Conservation (phyloP, 805 yeast genomes). For the Jamesozyma piceae region DNA sequence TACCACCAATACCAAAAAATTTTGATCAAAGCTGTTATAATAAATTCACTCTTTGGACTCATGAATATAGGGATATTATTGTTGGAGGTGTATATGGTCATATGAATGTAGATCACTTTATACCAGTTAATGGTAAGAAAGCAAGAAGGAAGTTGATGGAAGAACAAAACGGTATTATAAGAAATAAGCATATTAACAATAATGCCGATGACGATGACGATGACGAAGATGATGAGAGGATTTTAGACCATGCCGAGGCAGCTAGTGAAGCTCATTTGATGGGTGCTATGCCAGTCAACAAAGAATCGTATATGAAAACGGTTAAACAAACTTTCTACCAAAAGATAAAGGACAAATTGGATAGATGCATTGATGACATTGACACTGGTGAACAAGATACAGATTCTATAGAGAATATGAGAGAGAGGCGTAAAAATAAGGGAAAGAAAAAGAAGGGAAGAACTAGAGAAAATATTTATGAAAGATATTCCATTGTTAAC, state of each 20-base stretch:
- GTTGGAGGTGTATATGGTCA: slow-evolving; percentile 82
- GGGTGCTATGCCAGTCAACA: slow-evolving; percentile 62
- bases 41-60: slow-evolving; percentile 70
- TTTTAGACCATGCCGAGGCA: slow-evolving; percentile 27
- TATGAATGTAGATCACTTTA: slow-evolving; percentile 82
- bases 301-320: slow-evolving; percentile 51
- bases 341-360: slow-evolving; percentile 32
- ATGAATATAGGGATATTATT: slow-evolving; percentile 75
- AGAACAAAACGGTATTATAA: slow-evolving; percentile 9
- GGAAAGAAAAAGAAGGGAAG: slow-evolving; percentile 8
- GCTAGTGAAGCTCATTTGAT: slow-evolving; percentile 32
- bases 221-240: background rate
- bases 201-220: slow-evolving; percentile 15
- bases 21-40: slow-evolving; percentile 63
- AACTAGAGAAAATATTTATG: slow-evolving; percentile 28
- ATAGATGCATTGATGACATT: slow-evolving; percentile 4
- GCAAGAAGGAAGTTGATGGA: slow-evolving; percentile 42
- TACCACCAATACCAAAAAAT: slow-evolving; percentile 77
- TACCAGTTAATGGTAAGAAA: slow-evolving; percentile 61
- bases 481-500: slow-evolving; percentile 60
- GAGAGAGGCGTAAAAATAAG: slow-evolving; percentile 12
- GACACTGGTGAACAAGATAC: background rate
- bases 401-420: slow-evolving; percentile 5
- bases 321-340: slow-evolving; percentile 49
- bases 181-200: background rate